Evolutionary conservation across 2,329 filamentous ascomycete genomes (phyloP).

Genomic region (Escovopsis sp.): DNA sequence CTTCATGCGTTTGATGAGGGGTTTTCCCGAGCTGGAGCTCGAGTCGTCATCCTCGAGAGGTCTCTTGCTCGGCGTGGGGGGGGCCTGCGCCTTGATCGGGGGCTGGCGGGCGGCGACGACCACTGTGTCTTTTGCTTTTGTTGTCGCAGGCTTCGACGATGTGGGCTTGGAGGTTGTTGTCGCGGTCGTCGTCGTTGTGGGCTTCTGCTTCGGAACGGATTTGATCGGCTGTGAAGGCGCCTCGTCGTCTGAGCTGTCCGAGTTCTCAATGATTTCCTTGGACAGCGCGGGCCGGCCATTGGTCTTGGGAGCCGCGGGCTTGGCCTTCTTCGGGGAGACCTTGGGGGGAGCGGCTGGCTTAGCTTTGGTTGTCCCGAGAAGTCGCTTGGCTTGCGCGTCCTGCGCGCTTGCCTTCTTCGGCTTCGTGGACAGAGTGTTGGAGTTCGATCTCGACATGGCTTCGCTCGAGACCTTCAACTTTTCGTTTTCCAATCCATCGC

Average conservation of each 20-base stretch:
- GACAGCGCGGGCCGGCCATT: conserved; percentile 34
- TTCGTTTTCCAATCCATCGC: conserved; percentile 21
- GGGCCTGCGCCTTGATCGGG: conserved; percentile 16
- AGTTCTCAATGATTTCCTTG: conserved; percentile 40
- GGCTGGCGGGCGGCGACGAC: conserved; percentile 19
- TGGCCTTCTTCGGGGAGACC: conserved; percentile 27
- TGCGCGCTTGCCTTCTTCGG: conserved; percentile 39
- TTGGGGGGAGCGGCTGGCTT: conserved; percentile 18
- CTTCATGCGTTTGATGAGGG: conserved; percentile 42
- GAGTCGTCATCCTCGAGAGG: conserved; percentile 36
- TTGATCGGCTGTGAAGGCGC: conserved; percentile 15
- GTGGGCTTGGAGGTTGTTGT: too few relatives aligned
- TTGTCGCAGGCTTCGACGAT: conserved; percentile 9
- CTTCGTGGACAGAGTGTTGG: conserved; percentile 34
- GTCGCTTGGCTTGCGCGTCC: conserved; percentile 40
- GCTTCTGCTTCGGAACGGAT: too few relatives aligned
- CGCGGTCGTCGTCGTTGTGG: too few relatives aligned
- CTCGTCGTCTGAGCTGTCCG: conserved; percentile 37
- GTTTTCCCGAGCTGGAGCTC: conserved; percentile 44
- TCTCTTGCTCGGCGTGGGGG: conserved; percentile 30
- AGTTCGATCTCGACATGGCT: conserved; percentile 32
- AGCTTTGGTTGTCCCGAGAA: conserved; percentile 24
- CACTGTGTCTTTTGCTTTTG: conserved; percentile 18
- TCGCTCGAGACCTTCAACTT: conserved; percentile 21
- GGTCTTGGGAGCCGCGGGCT: conserved; percentile 14